These are phyloP conservation scores for Myxozyma vanderwaltii DNA, from an alignment of 805 yeast species.

Conservation along the genomic window DNA sequence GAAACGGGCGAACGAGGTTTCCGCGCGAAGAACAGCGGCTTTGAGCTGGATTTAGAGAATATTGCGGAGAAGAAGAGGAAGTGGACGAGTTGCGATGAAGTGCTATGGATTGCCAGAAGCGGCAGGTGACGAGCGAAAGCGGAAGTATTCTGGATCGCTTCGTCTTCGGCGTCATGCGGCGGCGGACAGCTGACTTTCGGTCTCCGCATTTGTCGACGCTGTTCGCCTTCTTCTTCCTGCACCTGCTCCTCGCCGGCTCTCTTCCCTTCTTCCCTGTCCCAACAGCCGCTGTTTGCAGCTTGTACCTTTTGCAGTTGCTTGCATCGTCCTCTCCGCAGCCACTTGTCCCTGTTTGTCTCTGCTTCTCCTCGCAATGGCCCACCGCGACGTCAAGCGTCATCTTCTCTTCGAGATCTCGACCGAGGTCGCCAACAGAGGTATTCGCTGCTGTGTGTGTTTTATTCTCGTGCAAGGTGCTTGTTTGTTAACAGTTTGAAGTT, in stretches of 20 bases:
- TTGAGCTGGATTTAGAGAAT: no score
- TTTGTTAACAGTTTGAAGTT: constrained; percentile 46
- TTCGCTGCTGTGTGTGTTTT: background rate
- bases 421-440: constrained; percentile 80
- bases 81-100: no score
- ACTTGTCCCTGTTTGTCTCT: background rate
- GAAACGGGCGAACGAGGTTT: background rate
- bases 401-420: constrained; percentile 92
- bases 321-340: constrained; percentile 3
- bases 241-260: background rate
- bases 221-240: background rate
- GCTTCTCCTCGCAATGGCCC: constrained; percentile 37
- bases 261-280: background rate
- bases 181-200: constrained; percentile 5
- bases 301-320: background rate
- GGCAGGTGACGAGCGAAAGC: no score
- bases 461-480: no score
- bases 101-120: no score
- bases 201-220: no score
- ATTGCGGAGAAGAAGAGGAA: no score
- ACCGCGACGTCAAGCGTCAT: constrained; percentile 87
- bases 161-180: background rate
- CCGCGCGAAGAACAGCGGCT: no score
- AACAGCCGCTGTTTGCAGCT: no score
- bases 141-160: background rate